Conservation (phyloP, 345 rosid genomes). For the Isatis tinctoria region DNA sequence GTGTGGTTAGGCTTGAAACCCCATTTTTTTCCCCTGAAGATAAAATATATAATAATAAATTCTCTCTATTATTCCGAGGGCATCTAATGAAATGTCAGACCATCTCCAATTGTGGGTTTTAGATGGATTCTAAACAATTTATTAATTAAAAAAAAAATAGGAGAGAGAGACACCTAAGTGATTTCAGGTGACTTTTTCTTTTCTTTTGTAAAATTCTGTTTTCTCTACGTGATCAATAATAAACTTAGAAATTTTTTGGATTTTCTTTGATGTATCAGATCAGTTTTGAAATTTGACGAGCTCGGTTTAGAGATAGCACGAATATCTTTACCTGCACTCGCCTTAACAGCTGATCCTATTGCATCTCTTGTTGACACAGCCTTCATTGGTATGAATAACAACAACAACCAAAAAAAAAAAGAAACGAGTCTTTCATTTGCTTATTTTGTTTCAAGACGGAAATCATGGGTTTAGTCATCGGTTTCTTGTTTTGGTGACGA, state of each 20-base stretch:
- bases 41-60: not conserved
- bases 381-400: conserved; percentile 55
- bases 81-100: conserved; percentile 12
- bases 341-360: conserved; percentile 88
- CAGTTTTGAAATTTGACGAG: conserved; percentile 54
- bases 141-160: too few species aligned
- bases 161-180: conserved; percentile 44
- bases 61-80: not conserved
- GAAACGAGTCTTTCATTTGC: not conserved
- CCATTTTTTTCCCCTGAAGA: not conserved
- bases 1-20: conserved; percentile 23
- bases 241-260: not conserved
- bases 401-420: not conserved
- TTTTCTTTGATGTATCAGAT: conserved; percentile 35
- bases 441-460: not conserved
- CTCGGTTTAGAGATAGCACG: conserved; percentile 76
- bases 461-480: not conserved
- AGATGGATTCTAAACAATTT: too few species aligned
- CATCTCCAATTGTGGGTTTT: too few species aligned
- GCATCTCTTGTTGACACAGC: conserved; percentile 95
- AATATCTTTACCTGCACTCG: conserved; percentile 83
- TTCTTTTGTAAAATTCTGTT: not conserved
- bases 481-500: too few species aligned
- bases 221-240: not conserved
- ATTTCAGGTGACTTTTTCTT: conserved; percentile 44